Conservation (phyloP, 805 yeast genomes). For the Dipodascus geniculatus region DNA sequence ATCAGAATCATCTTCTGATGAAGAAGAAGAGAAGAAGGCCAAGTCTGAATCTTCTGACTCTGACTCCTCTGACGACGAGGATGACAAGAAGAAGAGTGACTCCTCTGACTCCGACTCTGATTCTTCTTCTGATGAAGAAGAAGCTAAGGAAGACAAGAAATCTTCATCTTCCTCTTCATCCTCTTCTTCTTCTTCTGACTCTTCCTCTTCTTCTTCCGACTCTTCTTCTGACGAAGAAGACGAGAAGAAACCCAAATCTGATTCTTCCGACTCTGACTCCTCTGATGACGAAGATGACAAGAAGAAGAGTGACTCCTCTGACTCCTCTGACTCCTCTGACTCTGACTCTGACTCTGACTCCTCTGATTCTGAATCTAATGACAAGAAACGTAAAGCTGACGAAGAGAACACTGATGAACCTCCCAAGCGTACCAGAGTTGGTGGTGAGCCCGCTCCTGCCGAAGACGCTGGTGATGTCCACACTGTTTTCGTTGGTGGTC, state of each 20-base stretch:
- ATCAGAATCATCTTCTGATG: conserved; percentile 17
- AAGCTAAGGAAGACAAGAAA: conserved; percentile 11
- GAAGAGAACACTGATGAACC: conserved; percentile 32
- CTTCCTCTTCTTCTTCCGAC: conserved; percentile 8
- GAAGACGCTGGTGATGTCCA: conserved; percentile 51
- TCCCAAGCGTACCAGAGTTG: conserved; percentile 42
- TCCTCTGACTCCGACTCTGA: conserved; percentile 12
- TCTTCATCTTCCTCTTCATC: conserved; percentile 22
- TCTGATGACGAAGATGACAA: conserved; percentile 11
- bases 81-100: conserved; percentile 2
- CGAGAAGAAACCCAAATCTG: no score
- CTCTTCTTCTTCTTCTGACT: conserved; percentile 21
- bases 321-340: conserved; percentile 19
- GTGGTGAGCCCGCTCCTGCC: conserved; percentile 17
- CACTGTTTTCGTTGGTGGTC: conserved; percentile 91
- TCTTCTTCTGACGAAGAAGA: conserved; percentile 19
- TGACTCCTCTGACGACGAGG: conserved; percentile 8
- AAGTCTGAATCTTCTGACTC: conserved; percentile 18
- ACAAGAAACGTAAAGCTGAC: conserved; percentile 20
- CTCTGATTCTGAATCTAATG: conserved; percentile 18
- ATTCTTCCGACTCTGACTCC: conserved; percentile 21
- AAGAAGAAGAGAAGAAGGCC: conserved; percentile 19
- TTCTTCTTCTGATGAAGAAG: conserved; percentile 7
- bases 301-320: conserved; percentile 14
- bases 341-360: conserved; percentile 20